Evolutionary conservation across 306 rosid species (phyloP).

Genomic region (Trifolium repens): DNA sequence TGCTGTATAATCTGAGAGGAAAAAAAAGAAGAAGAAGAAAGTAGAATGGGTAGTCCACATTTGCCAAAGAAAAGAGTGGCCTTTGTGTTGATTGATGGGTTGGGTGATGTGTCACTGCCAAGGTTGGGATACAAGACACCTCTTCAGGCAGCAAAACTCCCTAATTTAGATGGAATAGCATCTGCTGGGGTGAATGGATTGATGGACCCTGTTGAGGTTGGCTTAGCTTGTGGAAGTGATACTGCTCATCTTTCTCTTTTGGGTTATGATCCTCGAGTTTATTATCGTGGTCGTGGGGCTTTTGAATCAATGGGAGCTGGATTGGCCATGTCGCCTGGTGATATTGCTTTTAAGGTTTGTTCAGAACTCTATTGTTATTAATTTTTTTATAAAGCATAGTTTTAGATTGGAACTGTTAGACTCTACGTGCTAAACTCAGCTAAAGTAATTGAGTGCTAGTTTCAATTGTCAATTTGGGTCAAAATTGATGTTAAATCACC

Average conservation of each 20-base stretch:
- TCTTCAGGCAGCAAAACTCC: slow-evolving; percentile 79
- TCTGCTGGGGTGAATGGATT: slow-evolving; percentile 92
- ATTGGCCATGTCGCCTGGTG: slow-evolving; percentile 97
- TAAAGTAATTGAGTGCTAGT: neutral
- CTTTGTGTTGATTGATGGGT: slow-evolving; percentile 91
- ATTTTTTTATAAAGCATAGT: neutral
- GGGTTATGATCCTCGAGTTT: slow-evolving; percentile 90
- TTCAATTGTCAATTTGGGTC: slow-evolving; percentile 16
- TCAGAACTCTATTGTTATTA: slow-evolving; percentile 2
- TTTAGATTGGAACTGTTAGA: slow-evolving; percentile 13
- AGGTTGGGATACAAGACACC: slow-evolving; percentile 82
- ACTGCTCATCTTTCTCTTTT: slow-evolving; percentile 95
- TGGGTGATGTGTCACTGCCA: slow-evolving; percentile 93
- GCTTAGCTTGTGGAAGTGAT: slow-evolving; percentile 97
- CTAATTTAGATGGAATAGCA: slow-evolving; percentile 84
- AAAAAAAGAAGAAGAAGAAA: neutral
- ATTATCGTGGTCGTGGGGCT: slow-evolving; percentile 94
- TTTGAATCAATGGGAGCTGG: slow-evolving; percentile 99
- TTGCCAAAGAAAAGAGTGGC: slow-evolving; percentile 85
- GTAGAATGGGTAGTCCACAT: slow-evolving; percentile 58
- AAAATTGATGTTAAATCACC: slow-evolving; percentile 5
- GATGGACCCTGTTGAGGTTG: slow-evolving; percentile 98
- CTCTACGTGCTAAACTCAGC: slow-evolving; percentile 6
- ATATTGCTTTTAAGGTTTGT: slow-evolving; percentile 92
- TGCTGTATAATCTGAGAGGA: slow-evolving; percentile 10